Percentiles rank a stretch among this genome's conserved stretches.
These are phyloP conservation scores for Plectosphaerella cucumerina DNA, from an alignment of 2,329 filamentous ascomycete species.

Conservation along the genomic window DNA sequence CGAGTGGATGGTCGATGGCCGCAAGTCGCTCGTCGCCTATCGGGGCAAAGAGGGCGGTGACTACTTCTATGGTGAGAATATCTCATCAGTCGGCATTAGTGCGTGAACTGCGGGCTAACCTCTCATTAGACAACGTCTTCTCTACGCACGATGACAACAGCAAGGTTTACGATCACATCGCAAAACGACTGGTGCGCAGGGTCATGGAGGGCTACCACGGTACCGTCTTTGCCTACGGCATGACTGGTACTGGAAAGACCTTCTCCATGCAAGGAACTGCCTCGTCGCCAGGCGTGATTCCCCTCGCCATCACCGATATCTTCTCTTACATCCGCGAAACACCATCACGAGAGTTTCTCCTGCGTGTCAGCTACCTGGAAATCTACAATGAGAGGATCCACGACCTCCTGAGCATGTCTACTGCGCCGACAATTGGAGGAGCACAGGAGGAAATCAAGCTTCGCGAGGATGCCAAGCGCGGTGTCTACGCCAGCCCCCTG, in stretches of 20 bases:
- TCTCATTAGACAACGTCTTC: slow-evolving; percentile 82
- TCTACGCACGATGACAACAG: slow-evolving; percentile 90
- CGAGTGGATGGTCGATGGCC: slow-evolving; percentile 90
- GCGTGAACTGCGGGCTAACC: slow-evolving; percentile 13
- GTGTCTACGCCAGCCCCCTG: slow-evolving; percentile 91
- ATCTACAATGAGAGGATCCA: slow-evolving; percentile 99
- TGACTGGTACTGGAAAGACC: slow-evolving; percentile 98
- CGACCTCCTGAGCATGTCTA: slow-evolving; percentile 78
- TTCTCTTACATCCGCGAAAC: slow-evolving; percentile 99
- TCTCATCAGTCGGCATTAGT: not conserved
- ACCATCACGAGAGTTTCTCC: slow-evolving; percentile 85
- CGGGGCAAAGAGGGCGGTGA: slow-evolving; percentile 87
- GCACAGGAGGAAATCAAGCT: slow-evolving; percentile 92
- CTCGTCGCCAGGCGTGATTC: slow-evolving; percentile 92
- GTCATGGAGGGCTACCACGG: slow-evolving; percentile 99
- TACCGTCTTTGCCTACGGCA: slow-evolving; percentile 97
- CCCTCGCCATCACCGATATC: slow-evolving; percentile 95
- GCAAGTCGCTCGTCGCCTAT: slow-evolving; percentile 77
- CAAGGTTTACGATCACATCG: slow-evolving; percentile 88
- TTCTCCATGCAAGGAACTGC: slow-evolving; percentile 99
- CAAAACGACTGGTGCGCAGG: slow-evolving; percentile 87
- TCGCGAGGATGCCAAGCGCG: slow-evolving; percentile 91
- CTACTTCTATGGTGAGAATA: slow-evolving; percentile 75
- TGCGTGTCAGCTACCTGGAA: slow-evolving; percentile 95
- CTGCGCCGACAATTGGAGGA: slow-evolving; percentile 49